Evolutionary conservation across 495 filamentous ascomycete genomes (phyloP).

Genomic region (Chaetomidium leptoderma): DNA sequence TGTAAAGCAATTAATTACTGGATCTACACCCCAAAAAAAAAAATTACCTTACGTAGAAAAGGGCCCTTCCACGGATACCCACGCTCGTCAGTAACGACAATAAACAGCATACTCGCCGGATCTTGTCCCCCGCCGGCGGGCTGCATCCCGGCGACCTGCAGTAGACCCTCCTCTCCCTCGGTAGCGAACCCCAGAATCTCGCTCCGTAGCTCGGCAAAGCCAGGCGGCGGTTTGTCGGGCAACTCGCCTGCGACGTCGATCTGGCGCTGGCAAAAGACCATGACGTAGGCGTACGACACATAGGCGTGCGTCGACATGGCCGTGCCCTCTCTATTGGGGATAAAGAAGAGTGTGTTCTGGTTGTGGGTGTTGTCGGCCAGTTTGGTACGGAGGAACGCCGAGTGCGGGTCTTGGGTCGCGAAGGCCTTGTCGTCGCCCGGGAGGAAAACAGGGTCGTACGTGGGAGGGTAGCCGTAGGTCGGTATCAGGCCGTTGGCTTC

Average conservation of each 20-base stretch:
- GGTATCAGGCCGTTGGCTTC: not conserved
- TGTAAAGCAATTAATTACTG: too few relatives aligned
- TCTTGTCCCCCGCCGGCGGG: not conserved
- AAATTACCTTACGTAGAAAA: not conserved
- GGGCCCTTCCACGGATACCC: not conserved
- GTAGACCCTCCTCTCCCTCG: not conserved
- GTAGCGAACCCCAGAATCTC: not conserved
- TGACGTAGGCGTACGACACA: slow-evolving; percentile 2
- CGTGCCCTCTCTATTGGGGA: not conserved
- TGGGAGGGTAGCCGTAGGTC: not conserved
- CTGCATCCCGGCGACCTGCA: not conserved
- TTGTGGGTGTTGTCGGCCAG: not conserved
- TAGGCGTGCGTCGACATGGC: not conserved
- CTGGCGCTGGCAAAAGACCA: slow-evolving; percentile 1
- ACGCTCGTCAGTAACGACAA: not conserved
- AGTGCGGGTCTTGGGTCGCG: not conserved
- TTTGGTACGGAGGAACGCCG: not conserved
- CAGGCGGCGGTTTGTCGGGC: not conserved
- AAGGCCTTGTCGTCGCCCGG: not conserved
- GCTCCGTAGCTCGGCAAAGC: not conserved
- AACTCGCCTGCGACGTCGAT: not conserved
- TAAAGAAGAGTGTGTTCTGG: not conserved
- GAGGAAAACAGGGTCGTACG: not conserved
- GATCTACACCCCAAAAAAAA: too few relatives aligned
- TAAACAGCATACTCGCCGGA: slow-evolving; percentile 8